Evolutionary conservation across 345 rosid species (phyloP), one percentile per base, ranked within the genome.

Genomic region (Salix purpurea): DNA sequence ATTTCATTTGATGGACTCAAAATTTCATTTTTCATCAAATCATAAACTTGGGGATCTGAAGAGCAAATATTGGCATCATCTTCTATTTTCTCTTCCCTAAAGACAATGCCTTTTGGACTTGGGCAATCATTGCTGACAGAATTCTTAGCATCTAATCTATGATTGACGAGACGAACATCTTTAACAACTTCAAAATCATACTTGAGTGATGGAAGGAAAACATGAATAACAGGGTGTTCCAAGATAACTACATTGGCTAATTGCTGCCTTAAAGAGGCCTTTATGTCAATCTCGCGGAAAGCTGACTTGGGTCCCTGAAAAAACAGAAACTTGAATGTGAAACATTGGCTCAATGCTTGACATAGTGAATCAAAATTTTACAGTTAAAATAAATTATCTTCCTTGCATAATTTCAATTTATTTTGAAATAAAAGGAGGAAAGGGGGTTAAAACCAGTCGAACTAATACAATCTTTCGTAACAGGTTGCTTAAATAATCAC

Each of bases 171-270:
- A 62, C 50, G 16, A 2, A 69, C 52, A 66, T 81, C 86, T 81
- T 82, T 85, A 65, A 87, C 76, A 80, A 93, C 83, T 85, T 91
- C 90, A 86, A 93, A 91, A 79, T 88, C 87, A 67, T 18, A 84
- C 61, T 72, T 77, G 21, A 85, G 93, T 3, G 92, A 85, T 74
- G 99, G 90, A 67, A 93, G 99, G 78, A 88, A 88, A 32, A 96
- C 92, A 83, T 93, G 86, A 73, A 95, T 88, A 74, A 91, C 92
- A 9, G 99, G 99, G 84, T 91, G 90, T 84, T 95, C 99, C 71
- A 93, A 70, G 70, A 95, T 78, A 69, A 83, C 84, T 37, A 86
- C 48, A 72, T 86, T 74, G 61, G 88, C 86, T 77, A 95, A 85
- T 75, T 89, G 99, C 73, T 83, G 77, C 84, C 89, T 85, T 46